Evolutionary conservation across 163 green algal genomes (phyloP), one percentile per base, ranked within the genome.

Genomic region (Scenedesmus sp.): DNA sequence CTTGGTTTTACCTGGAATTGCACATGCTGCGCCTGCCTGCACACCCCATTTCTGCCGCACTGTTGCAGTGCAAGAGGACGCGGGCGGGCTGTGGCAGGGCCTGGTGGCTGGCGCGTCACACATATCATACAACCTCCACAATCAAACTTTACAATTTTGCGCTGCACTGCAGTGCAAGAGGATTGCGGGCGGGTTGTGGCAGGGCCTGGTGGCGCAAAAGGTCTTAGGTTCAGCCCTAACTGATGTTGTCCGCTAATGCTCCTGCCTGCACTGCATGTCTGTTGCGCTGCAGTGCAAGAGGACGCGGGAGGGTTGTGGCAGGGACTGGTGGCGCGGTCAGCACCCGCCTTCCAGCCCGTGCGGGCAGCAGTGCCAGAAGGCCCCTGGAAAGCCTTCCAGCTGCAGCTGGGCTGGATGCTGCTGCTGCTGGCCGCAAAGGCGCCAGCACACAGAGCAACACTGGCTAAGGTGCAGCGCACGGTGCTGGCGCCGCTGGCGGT

Each of bases 391-490:
- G 20, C 73, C 18, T 93, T 94, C 16, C 90, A 88, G 57, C 70
- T 91, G 60, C 93, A 96, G 87, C 59, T 95, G 10, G 82, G 85
- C 12, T 96, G 94, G 94, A 90, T 95, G 92, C 89, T 95, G 67
- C 93, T 96, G 77, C 86, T 96, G 62, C 82, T 96, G 83, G 94
- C 93, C 0, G 87, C 85, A 0, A 91, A 85, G 20, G 77, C 70
- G 3, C 20, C 34, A 0, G 84, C 57, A 34, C 60, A 70, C 82
- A 82, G 91, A 12, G 62, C 82, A 1, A 86, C 91, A 2, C 66
- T 95, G 0, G 73, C 79, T 60, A 90, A 64, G 67, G 84, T 93
- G n/a, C 55, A 90, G 59, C 93, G 94, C 26, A 91, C 93, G 23
- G 92, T 91, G 5, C 81, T 96, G 2, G 77, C 46, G 0, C 94